phyloP scores from a whole-genome alignment of 306 rosid species.

The Inga laurina region DNA sequence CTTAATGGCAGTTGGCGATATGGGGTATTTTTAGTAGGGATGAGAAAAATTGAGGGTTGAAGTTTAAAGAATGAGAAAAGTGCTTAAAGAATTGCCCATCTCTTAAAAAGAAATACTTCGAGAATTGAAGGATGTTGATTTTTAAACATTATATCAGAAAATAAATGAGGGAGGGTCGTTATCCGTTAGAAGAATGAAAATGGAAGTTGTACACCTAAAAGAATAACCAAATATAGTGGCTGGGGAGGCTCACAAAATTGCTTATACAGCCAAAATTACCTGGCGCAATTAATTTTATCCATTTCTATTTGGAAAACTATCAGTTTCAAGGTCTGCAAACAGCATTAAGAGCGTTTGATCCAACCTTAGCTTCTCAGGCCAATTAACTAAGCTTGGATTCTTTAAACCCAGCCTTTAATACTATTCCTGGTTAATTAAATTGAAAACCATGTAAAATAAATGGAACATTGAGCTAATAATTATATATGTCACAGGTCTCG shows the following conservation, averaged over 20 bases:
- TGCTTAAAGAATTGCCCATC: not conserved
- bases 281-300: not conserved
- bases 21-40: no score
- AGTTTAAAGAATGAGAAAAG: no score
- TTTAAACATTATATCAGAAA: not conserved
- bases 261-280: not conserved
- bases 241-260: conserved; percentile 3
- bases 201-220: not conserved
- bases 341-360: not conserved
- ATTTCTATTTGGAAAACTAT: not conserved
- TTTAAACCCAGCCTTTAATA: not conserved
- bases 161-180: not conserved
- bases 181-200: conserved; percentile 12
- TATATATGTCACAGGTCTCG: no score
- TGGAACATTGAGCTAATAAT: no score
- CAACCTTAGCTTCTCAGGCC: not conserved
- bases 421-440: not conserved
- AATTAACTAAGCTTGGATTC: no score
- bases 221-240: not conserved
- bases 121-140: not conserved
- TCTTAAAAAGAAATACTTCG: not conserved
- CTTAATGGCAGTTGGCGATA: no score
- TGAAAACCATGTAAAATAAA: not conserved
- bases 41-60: no score
- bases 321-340: no score